Base-by-base conservation (phyloP, 2,329 filamentous ascomycete species). In the Aspergillus texensis region DNA sequence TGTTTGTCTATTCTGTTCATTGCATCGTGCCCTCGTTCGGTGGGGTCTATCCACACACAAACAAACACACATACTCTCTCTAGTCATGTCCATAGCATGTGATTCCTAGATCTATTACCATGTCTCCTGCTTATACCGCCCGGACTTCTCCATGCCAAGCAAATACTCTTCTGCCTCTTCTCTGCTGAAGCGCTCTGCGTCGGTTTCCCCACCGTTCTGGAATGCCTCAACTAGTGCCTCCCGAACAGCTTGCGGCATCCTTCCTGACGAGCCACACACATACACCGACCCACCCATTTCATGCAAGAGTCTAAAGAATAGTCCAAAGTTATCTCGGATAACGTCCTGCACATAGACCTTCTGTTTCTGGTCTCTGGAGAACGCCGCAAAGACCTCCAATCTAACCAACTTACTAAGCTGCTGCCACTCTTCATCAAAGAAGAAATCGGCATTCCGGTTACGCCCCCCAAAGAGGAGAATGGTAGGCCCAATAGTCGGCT, bases 381-480 rank as follows among this genome's bases (percentile, higher is more conserved):
- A 93, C 0, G 90, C 91, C 0, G 87, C 84, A 58, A 85, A 79
- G 2, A 91, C 83, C 8, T 82, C 78, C 6, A 91, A 76, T 1
- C 80, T 77, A 1, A 83, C 76, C 1, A 76, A 62, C 1, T 74
- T 67, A 8, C 76, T 67, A 6, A 89, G 68, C 0, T 72, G 46
- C 1, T 80, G 71, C 93, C 93, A 97, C 66, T 98, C 94, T 0
- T 89, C 77, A 6, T 82, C 77, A 75, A 95, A 99, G 79, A 93
- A 94, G 78, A 87, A 97, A 75, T 99, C 95, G 0, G 89, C 86
- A 0, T 80, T 71, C 12, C 82, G 79, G 71, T 92, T 96, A 36
- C 95, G 89, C 67, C 91, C 93, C 12, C 95, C 95, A 68, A 93
- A 98, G 77, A 98, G 90, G 1, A 99, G 82, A 0, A 92, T 70